Evolutionary conservation across 495 filamentous ascomycete species (phyloP).

Genomic region (Aspergillus sparsus): DNA sequence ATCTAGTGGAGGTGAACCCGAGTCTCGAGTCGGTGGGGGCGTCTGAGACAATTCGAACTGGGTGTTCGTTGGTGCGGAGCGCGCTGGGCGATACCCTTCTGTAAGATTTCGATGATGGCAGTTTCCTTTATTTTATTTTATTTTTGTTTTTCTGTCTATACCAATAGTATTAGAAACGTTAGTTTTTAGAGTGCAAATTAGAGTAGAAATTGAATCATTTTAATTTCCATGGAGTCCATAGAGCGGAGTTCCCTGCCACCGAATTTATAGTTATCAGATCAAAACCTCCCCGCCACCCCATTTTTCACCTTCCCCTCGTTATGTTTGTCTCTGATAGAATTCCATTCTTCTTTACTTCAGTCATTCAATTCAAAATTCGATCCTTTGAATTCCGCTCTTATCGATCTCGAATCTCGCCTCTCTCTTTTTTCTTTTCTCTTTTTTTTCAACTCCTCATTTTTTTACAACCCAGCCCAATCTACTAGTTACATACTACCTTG

Average conservation of each 20-base stretch:
- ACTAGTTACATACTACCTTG: background rate
- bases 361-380: constrained; percentile 1
- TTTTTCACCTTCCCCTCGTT: constrained; percentile 8
- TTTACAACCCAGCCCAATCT: background rate
- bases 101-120: constrained; percentile 36
- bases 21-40: constrained; percentile 75
- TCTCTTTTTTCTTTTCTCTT: background rate
- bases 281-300: constrained; percentile 19
- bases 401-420: background rate
- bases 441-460: background rate
- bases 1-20: constrained; percentile 96
- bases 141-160: no score
- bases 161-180: no score
- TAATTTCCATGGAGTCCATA: no score
- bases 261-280: constrained; percentile 19
- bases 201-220: no score
- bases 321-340: background rate
- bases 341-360: constrained; percentile 7
- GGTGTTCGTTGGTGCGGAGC: constrained; percentile 87
- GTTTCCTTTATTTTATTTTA: background rate
- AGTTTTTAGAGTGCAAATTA: no score
- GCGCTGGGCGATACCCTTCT: constrained; percentile 88
- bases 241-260: constrained; percentile 23
- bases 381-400: background rate
- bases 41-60: constrained; percentile 83